Evolutionary conservation across 495 filamentous ascomycete species (phyloP), one percentile per base, ranked within the genome.

Genomic region (Annulohypoxylon nitens): DNA sequence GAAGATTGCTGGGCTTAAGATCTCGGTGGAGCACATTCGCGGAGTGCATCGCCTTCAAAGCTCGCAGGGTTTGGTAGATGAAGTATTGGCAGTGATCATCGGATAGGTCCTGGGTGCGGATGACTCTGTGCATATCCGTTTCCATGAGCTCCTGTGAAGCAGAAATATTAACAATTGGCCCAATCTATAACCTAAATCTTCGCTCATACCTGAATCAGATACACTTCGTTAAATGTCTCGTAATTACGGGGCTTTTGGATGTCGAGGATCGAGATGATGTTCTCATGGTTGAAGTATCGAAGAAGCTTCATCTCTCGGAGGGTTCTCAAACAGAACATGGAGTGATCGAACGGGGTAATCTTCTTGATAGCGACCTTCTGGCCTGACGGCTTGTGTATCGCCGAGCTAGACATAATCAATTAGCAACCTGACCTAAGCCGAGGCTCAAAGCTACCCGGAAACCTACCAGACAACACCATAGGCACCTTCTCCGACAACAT

Each of bases 291-390:
- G 87, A 99, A 99, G 83, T 99, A 98, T 74, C 97, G 89, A 73
- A 99, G 86, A 63, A 99, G 87, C 88, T 99, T 99, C 97, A 99
- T 99, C 83, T 99, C 97, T 78, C 97, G 94, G 72, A 99, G 85
- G 6, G 97, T 99, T 77, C 97, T 88, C 75, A 99, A 84, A 80
- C 96, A 98, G 87, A 99, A 99, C 95, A 98, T 98, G 76, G 94
- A 97, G 79, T 98, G 95, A 74, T 99, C 96, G 83, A 98, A 98
- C 0, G 96, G 97, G 1, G 95, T 98, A 76, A 99, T 99, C 88
- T 99, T 99, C 86, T 99, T 99, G 85, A 99, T 99, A 33, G 97
- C 97, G 58, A 99, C 97, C 85, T 98, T 98, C 83, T 99, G 97
- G 71, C 94, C 91, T 2, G 97, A 98, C 4, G 97, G 97, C 85